These are phyloP conservation scores for Phialemoniopsis sp. DNA, from an alignment of 2,329 filamentous ascomycete genomes.

Conservation along the genomic window DNA sequence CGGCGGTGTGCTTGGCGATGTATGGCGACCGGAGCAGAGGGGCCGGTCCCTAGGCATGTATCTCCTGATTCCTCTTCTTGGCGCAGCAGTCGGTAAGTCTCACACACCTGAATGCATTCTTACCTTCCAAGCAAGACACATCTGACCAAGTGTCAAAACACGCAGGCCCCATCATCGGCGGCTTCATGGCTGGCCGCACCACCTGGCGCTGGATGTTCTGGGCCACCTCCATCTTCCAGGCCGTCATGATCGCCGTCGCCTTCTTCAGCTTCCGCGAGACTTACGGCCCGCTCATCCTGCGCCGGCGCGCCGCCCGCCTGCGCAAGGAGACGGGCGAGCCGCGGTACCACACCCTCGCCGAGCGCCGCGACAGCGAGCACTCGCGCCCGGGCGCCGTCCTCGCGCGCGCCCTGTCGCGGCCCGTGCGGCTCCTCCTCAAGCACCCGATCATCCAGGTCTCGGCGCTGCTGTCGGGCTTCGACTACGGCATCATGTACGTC, in stretches of 20 bases:
- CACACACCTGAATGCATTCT: too few relatives aligned
- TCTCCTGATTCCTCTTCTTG: constrained; percentile 32
- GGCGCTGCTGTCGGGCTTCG: constrained; percentile 50
- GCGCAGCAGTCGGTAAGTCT: constrained; percentile 26
- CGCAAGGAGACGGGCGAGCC: constrained; percentile 23
- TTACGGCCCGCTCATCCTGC: constrained; percentile 28
- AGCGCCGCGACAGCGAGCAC: constrained; percentile 25
- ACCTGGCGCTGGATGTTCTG: constrained; percentile 43
- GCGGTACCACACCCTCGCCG: constrained; percentile 27
- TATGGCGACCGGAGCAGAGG: constrained; percentile 39
- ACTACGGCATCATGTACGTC: constrained; percentile 62
- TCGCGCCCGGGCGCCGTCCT: constrained; percentile 17
- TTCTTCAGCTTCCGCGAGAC: constrained; percentile 31
- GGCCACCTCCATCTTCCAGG: constrained; percentile 36
- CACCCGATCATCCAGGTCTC: constrained; percentile 58
- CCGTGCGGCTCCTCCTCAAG: constrained; percentile 50
- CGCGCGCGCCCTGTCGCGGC: constrained; percentile 40
- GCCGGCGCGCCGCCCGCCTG: constrained; percentile 21
- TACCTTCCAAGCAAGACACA: too few relatives aligned
- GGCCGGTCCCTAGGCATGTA: constrained; percentile 33
- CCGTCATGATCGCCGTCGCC: constrained; percentile 24
- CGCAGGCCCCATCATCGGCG: constrained; percentile 30
- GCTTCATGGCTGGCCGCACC: constrained; percentile 27
- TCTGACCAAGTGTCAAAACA: not conserved
- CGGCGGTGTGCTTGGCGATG: constrained; percentile 40